These are phyloP conservation scores for Cladosporium sp. DNA, from an alignment of 2,329 filamentous ascomycete species.

Conservation along the genomic window DNA sequence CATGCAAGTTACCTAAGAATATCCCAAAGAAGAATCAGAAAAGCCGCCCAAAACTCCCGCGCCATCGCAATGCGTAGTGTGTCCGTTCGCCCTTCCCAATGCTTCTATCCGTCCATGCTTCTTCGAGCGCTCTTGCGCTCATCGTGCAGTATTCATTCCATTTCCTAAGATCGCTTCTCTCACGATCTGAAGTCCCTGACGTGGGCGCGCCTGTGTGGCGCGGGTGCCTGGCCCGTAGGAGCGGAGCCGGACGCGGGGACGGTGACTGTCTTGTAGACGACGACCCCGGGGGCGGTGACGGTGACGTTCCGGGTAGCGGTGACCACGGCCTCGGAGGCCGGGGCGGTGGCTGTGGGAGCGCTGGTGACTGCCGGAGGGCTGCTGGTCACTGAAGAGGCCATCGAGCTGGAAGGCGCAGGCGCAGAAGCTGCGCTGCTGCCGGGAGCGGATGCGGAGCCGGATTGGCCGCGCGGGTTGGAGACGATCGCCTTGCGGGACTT, in stretches of 20 bases:
- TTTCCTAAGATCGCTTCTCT: no score
- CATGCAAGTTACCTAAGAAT: no score
- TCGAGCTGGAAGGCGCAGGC: background rate
- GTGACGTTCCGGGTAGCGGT: background rate
- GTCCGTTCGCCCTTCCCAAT: no score
- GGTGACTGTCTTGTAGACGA: background rate
- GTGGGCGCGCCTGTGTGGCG: no score
- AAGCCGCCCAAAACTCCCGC: no score
- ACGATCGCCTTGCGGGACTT: constrained; percentile 35
- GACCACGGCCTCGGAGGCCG: background rate
- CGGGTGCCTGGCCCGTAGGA: background rate
- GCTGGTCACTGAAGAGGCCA: background rate
- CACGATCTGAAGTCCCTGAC: no score
- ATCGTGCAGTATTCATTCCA: no score
- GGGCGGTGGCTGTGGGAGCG: background rate
- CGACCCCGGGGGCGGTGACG: background rate
- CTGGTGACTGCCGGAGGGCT: background rate
- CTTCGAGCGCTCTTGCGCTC: no score
- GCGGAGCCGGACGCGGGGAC: background rate
- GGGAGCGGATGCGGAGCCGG: constrained; percentile 17
- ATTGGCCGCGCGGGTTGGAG: constrained; percentile 17
- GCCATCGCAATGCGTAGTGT: no score
- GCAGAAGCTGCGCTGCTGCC: constrained; percentile 15
- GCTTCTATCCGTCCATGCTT: no score
- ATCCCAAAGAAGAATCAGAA: no score